These are phyloP conservation scores for Quercus phellos DNA, from an alignment of 331 rosid species.

Conservation along the genomic window DNA sequence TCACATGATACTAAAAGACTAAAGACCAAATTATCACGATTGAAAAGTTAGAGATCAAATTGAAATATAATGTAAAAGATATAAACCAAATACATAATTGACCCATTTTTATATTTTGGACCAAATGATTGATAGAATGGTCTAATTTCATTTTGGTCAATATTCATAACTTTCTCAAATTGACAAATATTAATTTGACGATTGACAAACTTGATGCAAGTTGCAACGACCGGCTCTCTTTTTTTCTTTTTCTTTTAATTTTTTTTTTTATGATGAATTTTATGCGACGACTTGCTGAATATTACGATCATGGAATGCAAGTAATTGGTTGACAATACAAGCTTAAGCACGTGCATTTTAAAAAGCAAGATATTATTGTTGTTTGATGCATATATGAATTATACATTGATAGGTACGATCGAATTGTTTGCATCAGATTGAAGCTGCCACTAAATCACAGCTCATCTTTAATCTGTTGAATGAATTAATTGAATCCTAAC, in stretches of 20 bases:
- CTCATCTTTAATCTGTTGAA: too few relatives aligned
- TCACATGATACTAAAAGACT: accelerated
- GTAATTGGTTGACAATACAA: neutral
- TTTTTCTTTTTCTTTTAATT: accelerated
- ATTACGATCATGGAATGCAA: too few relatives aligned
- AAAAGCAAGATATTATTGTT: neutral
- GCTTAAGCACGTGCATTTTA: neutral
- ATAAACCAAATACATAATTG: too few relatives aligned
- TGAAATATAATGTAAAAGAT: too few relatives aligned
- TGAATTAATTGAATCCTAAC: neutral
- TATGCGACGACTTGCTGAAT: neutral
- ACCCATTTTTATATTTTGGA: too few relatives aligned
- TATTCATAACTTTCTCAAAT: neutral
- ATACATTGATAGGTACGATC: neutral
- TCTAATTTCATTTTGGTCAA: neutral
- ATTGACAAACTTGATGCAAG: too few relatives aligned
- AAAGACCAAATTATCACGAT: too few relatives aligned
- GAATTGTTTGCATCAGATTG: neutral
- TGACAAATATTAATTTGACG: neutral
- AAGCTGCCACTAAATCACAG: too few relatives aligned
- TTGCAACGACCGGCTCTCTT: too few relatives aligned
- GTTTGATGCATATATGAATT: neutral
- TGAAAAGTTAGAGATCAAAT: too few relatives aligned
- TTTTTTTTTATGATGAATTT: too few relatives aligned
- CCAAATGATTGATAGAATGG: neutral